Conservation (phyloP, 768 basidiomycete species). For the Boletus edulis region DNA sequence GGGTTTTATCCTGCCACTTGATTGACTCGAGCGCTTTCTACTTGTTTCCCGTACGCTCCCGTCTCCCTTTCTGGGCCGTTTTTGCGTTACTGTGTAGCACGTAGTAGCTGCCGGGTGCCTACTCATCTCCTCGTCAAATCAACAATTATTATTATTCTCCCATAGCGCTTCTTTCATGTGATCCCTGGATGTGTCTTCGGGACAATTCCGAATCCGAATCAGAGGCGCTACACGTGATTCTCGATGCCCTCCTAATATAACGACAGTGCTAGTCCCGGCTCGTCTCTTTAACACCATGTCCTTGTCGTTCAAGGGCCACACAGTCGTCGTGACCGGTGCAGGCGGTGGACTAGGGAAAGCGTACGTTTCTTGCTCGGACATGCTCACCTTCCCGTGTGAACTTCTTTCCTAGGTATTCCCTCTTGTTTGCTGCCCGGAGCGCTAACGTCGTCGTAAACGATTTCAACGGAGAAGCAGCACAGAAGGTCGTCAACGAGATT, state of each 20-base stretch:
- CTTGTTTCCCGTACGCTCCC: slow-evolving; percentile 31
- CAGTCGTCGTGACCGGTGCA: slow-evolving; percentile 93
- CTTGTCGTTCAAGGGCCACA: slow-evolving; percentile 81
- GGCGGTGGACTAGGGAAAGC: slow-evolving; percentile 93
- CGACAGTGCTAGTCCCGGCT: too few relatives aligned
- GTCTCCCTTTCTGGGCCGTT: slow-evolving; percentile 25
- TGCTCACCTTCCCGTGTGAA: too few relatives aligned
- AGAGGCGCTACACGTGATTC: slow-evolving; percentile 11
- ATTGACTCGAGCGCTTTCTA: slow-evolving; percentile 27
- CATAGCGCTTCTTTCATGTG: too few relatives aligned
- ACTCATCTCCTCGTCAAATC: slow-evolving; percentile 24
- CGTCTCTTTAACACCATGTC: slow-evolving; percentile 31
- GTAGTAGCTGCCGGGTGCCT: slow-evolving; percentile 35
- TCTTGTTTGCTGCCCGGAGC: slow-evolving; percentile 89
- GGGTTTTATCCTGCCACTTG: slow-evolving; percentile 18
- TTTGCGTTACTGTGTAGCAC: slow-evolving; percentile 33
- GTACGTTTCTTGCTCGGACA: slow-evolving; percentile 44
- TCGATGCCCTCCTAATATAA: not conserved
- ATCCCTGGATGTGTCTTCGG: not conserved
- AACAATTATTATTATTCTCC: slow-evolving; percentile 23
- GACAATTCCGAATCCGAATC: not conserved
- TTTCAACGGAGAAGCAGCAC: slow-evolving; percentile 82
- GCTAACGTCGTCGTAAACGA: slow-evolving; percentile 97
- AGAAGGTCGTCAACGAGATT: slow-evolving; percentile 91
- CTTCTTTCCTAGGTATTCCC: slow-evolving; percentile 63